Base-by-base conservation (phyloP, 1,284 basidiomycete species). In the Puccinia coronata region DNA sequence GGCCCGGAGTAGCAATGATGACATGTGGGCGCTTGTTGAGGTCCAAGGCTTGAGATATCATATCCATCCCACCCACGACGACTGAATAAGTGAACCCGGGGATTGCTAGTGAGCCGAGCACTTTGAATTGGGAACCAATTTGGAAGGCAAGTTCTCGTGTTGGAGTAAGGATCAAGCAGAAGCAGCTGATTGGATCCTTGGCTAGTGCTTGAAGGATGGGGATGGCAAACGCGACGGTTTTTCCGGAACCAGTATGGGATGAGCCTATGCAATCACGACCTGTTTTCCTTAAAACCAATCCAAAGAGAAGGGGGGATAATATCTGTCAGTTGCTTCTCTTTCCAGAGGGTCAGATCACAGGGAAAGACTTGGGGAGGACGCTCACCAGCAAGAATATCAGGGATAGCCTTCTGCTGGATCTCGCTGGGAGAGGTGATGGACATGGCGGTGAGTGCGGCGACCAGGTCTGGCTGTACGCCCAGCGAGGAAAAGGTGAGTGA, bases 61-160 rank as follows among this genome's bases (percentile, higher is more conserved):
- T 97, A 85, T 99, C 97, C 94, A 99, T 96, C 3, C 97, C 97
- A 12, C 97, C 97, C 2, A 99, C 94, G 28, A 99, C 89, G 2
- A 98, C 93, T 11, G 92, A 90, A 25, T 95, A 97, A 16, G 83
- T 82, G 9, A 86, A 82, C 34, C 91, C 91, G 72, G 95, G 87
- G 84, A 92, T 93, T 73, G 96, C 87, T 2, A 93, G 89, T 36
- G 90, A 89, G 31, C 96, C 97, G 0, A 99, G 89, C 0, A 96
- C 96, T 0, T 92, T 91, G 86, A 99, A 98, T 86, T 99, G 96
- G 84, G 98, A 96, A 0, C 94, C 90, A 81, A 99, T 94, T 86
- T 99, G 96, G 85, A 98, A 98, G 0, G 96, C 97, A 12, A 99
- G 89, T 86, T 99, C 96, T 82, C 96, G 90, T 8, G 96, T 98